Conservation (phyloP, 768 basidiomycete species). For the Pilatotrama ljubarskyi region DNA sequence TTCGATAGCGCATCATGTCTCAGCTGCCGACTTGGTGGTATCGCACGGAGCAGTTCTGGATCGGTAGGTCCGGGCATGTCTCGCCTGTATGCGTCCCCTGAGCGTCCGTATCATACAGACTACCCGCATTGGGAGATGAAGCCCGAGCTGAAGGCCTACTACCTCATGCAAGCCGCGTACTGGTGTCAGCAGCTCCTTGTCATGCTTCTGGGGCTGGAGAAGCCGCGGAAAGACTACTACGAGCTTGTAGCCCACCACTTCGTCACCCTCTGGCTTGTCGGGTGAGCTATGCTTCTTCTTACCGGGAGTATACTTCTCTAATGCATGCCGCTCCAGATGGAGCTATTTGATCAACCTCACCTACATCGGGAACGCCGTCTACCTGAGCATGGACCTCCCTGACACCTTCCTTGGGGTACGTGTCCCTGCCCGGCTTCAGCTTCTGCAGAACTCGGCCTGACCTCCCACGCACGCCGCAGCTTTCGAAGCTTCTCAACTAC, state of each 20-base stretch:
- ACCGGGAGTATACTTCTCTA: not conserved
- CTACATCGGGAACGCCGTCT: conserved; percentile 87
- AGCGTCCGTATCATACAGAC: conserved; percentile 40
- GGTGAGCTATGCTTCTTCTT: conserved; percentile 47
- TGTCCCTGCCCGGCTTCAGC: conserved; percentile 1
- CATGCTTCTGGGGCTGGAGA: conserved; percentile 82
- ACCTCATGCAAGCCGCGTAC: conserved; percentile 90
- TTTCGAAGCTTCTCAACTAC: conserved; percentile 89
- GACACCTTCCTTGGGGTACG: conserved; percentile 85
- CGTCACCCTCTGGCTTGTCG: conserved; percentile 92
- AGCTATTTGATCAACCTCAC: conserved; percentile 82
- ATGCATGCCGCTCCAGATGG: conserved; percentile 53
- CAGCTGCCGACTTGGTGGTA: conserved; percentile 86
- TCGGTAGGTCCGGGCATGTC: conserved; percentile 46
- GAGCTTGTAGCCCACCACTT: conserved; percentile 91
- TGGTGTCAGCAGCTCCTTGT: conserved; percentile 95
- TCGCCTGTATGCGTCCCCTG: not conserved
- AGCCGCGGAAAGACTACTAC: conserved; percentile 87
- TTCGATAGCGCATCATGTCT: conserved; percentile 73
- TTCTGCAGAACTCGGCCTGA: not conserved
- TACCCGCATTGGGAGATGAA: conserved; percentile 92
- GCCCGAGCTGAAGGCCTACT: conserved; percentile 84
- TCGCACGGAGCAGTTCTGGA: conserved; percentile 82
- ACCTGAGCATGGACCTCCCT: conserved; percentile 95
- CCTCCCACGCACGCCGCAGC: conserved; percentile 38